A percentile compares a stretch with the other conserved stretches of the same genome.
Evolutionary conservation across 768 basidiomycete species (phyloP).

Genomic region (Lactarius trivialis): DNA sequence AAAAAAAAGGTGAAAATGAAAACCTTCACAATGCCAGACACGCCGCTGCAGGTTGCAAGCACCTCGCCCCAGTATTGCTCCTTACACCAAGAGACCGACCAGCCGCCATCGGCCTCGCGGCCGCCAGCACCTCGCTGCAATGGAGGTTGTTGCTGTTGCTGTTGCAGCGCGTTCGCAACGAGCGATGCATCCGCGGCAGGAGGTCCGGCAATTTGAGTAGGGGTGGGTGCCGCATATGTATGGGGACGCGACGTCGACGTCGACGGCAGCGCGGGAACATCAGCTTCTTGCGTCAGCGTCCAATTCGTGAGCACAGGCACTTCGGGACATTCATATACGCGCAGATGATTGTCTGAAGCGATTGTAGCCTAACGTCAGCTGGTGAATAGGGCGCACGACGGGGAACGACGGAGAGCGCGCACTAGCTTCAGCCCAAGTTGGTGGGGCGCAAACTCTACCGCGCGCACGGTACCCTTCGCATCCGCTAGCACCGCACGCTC

Average conservation of each 20-base stretch:
- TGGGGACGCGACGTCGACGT: constrained; percentile 40
- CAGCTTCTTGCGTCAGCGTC: constrained; percentile 72
- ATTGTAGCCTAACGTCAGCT: constrained; percentile 61
- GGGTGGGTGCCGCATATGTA: constrained; percentile 60
- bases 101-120: constrained; percentile 84
- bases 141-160: constrained; percentile 32
- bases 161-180: constrained; percentile 59
- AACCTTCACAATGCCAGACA: constrained; percentile 72
- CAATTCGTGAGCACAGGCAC: constrained; percentile 65
- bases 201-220: constrained; percentile 51
- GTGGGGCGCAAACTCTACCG: constrained; percentile 82
- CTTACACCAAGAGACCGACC: constrained; percentile 94
- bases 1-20: constrained; percentile 3
- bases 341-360: constrained; percentile 78
- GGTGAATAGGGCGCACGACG: neutral
- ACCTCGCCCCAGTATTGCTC: constrained; percentile 94
- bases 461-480: constrained; percentile 77
- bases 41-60: constrained; percentile 70
- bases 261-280: constrained; percentile 52
- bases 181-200: constrained; percentile 50
- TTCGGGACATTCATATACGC: constrained; percentile 88
- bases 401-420: constrained; percentile 26
- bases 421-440: constrained; percentile 87
- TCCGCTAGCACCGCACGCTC: constrained; percentile 73
- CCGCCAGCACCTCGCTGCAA: constrained; percentile 45